A percentile compares a stretch with the other conserved stretches of the same genome.
These are phyloP conservation scores for Artemisia argyi DNA, from an alignment of 129 eudicot genomes.

Conservation along the genomic window DNA sequence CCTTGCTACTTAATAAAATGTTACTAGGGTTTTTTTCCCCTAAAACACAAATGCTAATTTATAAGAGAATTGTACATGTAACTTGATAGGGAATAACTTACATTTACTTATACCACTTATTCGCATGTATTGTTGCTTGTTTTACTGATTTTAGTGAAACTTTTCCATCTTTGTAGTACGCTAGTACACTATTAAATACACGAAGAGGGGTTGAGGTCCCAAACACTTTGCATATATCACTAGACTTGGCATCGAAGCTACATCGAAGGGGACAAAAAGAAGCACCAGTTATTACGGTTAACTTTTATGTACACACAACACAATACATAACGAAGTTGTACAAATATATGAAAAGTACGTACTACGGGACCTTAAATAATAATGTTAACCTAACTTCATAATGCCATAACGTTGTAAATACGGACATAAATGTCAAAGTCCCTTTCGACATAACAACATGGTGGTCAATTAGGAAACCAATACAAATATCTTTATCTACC, in stretches of 20 bases:
- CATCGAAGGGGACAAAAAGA: background rate
- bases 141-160: too few relatives aligned
- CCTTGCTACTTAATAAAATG: too few relatives aligned
- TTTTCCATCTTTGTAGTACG: too few relatives aligned
- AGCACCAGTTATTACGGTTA: background rate
- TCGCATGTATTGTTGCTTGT: too few relatives aligned
- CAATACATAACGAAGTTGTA: background rate
- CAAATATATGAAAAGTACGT: slow-evolving; percentile 10
- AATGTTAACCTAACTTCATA: background rate
- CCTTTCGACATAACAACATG: background rate
- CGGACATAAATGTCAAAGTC: background rate
- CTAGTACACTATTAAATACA: too few relatives aligned
- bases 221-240: background rate
- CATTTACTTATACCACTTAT: too few relatives aligned
- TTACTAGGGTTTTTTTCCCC: too few relatives aligned
- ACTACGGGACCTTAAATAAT: background rate
- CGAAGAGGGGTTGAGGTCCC: background rate
- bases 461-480: background rate
- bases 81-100: too few relatives aligned
- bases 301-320: background rate
- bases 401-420: slow-evolving; percentile 9
- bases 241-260: background rate
- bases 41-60: too few relatives aligned
- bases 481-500: background rate
- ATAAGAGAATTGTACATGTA: too few relatives aligned